Percentiles rank a stretch among this genome's conserved stretches.
phyloP scores from a whole-genome alignment of 345 rosid genomes.

The Eucalyptus erythrocorys region DNA sequence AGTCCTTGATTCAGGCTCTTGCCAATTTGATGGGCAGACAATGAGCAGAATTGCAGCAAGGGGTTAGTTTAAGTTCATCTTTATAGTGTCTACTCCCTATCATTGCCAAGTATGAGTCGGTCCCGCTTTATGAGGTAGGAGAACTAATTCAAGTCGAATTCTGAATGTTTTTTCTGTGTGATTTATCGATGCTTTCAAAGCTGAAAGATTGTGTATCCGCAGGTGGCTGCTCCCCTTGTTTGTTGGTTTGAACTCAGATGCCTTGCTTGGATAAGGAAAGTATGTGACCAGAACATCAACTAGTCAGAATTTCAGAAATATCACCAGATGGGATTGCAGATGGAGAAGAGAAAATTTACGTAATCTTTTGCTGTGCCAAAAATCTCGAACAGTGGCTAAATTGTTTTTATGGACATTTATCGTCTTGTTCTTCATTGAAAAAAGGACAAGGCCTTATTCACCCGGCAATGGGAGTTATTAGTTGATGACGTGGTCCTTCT shows the following conservation, averaged over 20 bases:
- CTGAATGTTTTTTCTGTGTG: not conserved
- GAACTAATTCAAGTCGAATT: not conserved
- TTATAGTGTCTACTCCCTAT: not conserved
- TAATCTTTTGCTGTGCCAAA: not conserved
- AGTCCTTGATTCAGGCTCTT: conserved; percentile 50
- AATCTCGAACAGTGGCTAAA: not conserved
- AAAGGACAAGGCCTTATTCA: not conserved
- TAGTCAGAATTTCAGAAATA: not conserved
- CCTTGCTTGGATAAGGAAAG: not conserved
- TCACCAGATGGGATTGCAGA: not conserved
- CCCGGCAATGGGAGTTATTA: not conserved
- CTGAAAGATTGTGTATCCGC: not conserved
- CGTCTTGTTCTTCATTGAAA: not conserved
- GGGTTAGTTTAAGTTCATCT: not conserved
- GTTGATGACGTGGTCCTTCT: not conserved
- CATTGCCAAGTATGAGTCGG: not conserved
- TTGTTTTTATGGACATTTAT: not conserved
- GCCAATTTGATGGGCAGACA: conserved; percentile 25
- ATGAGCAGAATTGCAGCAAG: not conserved
- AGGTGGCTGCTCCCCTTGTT: not conserved
- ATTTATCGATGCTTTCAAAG: not conserved
- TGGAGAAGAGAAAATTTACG: not conserved
- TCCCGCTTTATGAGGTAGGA: not conserved
- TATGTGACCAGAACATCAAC: not conserved
- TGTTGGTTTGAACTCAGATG: not conserved